Evolutionary conservation across 2,329 filamentous ascomycete genomes (phyloP).

Genomic region (Rugonectria rugulosa): DNA sequence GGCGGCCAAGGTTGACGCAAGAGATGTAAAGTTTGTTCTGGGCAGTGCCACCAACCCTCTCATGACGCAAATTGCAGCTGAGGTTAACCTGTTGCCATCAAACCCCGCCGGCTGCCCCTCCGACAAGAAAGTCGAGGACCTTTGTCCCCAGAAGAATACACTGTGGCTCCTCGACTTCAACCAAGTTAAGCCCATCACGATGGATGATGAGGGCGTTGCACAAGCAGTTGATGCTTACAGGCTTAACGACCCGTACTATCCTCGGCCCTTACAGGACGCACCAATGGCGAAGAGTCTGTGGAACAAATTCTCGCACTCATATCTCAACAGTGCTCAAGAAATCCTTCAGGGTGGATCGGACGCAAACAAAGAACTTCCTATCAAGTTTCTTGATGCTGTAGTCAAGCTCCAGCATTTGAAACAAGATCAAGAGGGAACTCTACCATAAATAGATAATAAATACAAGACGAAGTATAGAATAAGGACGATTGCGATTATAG

Average conservation of each 20-base stretch:
- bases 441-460: too few species aligned
- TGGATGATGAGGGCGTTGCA: conserved; percentile 31
- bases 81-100: background rate
- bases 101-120: background rate
- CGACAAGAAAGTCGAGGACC: conserved; percentile 15
- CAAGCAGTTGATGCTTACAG: conserved; percentile 27
- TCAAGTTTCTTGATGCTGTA: background rate
- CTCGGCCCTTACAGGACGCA: conserved; percentile 17
- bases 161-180: conserved; percentile 46
- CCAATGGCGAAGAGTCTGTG: background rate
- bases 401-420: background rate
- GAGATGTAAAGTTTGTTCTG: conserved; percentile 44
- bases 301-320: background rate
- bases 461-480: too few species aligned
- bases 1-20: conserved; percentile 38
- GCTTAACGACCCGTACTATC: conserved; percentile 36
- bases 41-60: conserved; percentile 26
- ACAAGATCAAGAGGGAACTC: too few species aligned
- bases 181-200: conserved; percentile 31
- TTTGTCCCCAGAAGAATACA: conserved; percentile 12
- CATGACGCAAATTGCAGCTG: background rate
- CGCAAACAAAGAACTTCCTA: background rate
- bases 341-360: background rate
- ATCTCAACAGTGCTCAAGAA: background rate
- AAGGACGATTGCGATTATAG: too few species aligned